Conservation (phyloP, 495 filamentous ascomycete species). For the Xylaria scruposa region DNA sequence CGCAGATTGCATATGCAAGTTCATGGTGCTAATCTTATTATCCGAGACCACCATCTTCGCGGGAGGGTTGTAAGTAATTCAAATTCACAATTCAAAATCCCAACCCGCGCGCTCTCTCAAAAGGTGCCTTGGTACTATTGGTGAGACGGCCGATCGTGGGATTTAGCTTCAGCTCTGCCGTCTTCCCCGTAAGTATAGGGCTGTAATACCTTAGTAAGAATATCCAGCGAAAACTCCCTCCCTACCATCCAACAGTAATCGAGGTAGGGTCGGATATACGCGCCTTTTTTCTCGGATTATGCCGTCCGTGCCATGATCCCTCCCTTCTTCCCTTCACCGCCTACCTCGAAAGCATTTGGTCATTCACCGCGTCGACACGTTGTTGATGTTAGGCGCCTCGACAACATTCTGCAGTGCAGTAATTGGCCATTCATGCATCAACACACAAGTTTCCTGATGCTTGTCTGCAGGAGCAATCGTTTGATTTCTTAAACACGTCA, state of each 20-base stretch:
- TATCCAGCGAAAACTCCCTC: background rate
- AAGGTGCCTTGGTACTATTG: background rate
- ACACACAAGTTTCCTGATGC: background rate
- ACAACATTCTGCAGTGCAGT: background rate
- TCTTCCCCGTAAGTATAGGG: background rate
- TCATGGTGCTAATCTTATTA: slow-evolving; percentile 20
- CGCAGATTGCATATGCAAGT: slow-evolving; percentile 27
- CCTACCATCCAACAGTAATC: slow-evolving; percentile 12
- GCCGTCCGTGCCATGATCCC: slow-evolving; percentile 6
- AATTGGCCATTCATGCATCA: slow-evolving; percentile 1
- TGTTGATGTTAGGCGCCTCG: background rate
- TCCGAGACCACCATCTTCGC: slow-evolving; percentile 16
- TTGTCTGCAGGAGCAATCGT: background rate
- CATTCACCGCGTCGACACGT: background rate
- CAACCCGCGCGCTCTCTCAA: background rate
- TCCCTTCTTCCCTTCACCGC: slow-evolving; percentile 1
- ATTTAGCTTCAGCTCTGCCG: background rate
- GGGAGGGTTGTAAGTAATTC: background rate
- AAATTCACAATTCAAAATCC: slow-evolving; percentile 7
- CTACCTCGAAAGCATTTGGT: background rate
- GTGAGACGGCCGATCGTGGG: background rate
- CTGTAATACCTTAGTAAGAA: background rate
- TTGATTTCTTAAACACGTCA: slow-evolving; percentile 8
- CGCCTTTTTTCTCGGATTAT: background rate
- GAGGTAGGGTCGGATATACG: background rate